These are phyloP conservation scores for Lepidopterella palustris DNA, from an alignment of 495 filamentous ascomycete genomes.

Conservation along the genomic window DNA sequence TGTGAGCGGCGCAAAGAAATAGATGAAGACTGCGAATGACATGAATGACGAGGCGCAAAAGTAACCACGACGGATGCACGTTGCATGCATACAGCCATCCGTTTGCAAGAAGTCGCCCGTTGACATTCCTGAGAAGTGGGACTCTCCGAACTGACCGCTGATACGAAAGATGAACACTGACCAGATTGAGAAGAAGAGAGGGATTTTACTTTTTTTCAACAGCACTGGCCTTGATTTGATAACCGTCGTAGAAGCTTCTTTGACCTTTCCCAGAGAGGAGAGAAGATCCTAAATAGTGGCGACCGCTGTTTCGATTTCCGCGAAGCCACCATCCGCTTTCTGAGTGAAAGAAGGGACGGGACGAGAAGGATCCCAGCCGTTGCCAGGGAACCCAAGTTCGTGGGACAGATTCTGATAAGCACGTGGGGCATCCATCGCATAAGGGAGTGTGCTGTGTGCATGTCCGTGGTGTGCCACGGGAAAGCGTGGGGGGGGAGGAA, in stretches of 20 bases:
- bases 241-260: not conserved
- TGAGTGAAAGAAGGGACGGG: not conserved
- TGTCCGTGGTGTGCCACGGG: not conserved
- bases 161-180: no score
- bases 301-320: not conserved
- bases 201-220: not conserved
- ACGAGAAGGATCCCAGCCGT: not conserved
- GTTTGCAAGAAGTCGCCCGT: no score
- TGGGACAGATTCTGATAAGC: conserved; percentile 4
- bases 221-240: not conserved
- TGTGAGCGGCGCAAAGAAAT: not conserved
- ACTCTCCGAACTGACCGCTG: no score
- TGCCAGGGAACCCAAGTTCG: conserved; percentile 5
- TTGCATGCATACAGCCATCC: not conserved
- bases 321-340: not conserved
- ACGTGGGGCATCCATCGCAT: not conserved
- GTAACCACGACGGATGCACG: not conserved
- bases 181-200: not conserved
- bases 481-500: not conserved
- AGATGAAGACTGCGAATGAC: not conserved
- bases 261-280: not conserved
- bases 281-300: not conserved
- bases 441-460: no score
- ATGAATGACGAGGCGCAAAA: not conserved
- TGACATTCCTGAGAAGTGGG: no score